A percentile compares a stretch with the other conserved stretches of the same genome.
Conservation (phyloP, 768 basidiomycete genomes). For the Psilocybe subaeruginosa region DNA sequence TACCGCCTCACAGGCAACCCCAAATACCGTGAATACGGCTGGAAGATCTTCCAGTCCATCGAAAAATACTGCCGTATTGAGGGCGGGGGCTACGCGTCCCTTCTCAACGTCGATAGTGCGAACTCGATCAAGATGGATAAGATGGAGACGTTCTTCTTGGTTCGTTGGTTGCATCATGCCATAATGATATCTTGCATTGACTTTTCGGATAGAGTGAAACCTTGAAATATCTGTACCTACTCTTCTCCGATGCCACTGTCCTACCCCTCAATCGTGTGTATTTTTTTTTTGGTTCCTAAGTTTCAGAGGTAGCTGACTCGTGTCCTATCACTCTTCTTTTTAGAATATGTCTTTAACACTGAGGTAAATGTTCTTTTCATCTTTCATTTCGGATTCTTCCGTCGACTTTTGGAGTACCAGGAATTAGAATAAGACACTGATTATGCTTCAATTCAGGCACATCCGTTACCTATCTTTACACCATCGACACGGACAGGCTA, state of each 20-base stretch:
- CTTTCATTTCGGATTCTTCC: neutral
- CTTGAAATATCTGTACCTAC: slow-evolving; percentile 87
- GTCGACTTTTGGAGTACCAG: neutral
- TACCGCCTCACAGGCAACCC: slow-evolving; percentile 86
- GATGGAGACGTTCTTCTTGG: slow-evolving; percentile 97
- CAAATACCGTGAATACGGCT: slow-evolving; percentile 82
- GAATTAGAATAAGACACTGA: neutral
- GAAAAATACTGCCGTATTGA: slow-evolving; percentile 79
- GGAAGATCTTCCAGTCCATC: slow-evolving; percentile 91
- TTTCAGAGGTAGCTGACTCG: neutral
- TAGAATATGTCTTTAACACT: slow-evolving; percentile 91
- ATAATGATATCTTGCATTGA: neutral
- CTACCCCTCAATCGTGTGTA: slow-evolving; percentile 77
- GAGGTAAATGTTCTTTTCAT: slow-evolving; percentile 42
- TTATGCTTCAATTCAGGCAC: slow-evolving; percentile 30
- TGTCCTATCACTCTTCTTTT: neutral
- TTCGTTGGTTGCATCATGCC: slow-evolving; percentile 33
- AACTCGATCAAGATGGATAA: slow-evolving; percentile 74
- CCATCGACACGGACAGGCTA: slow-evolving; percentile 20
- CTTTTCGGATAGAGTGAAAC: slow-evolving; percentile 71
- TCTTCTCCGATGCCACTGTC: slow-evolving; percentile 79
- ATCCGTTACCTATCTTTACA: slow-evolving; percentile 41
- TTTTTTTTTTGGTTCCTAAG: neutral
- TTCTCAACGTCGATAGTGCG: slow-evolving; percentile 83
- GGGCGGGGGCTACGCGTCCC: slow-evolving; percentile 83